phyloP scores from a whole-genome alignment of 148 eudicot species.

The Vaccinium myrtillus region DNA sequence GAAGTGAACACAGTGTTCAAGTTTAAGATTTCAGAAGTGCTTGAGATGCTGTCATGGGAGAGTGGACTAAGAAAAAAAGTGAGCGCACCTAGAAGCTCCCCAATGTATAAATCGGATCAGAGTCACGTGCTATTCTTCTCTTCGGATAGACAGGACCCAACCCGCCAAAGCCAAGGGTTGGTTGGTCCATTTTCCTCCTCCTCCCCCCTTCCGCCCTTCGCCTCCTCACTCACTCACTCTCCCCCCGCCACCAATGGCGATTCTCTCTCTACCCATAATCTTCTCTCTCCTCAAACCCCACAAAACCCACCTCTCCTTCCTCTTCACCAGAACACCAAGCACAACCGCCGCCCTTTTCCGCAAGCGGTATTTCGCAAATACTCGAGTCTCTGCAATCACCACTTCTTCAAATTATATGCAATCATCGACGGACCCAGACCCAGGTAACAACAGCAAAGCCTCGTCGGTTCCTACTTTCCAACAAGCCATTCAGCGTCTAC shows the following conservation, averaged over 20 bases:
- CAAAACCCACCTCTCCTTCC: constrained; percentile 40
- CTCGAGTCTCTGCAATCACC: constrained; percentile 19
- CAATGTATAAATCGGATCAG: too few species aligned
- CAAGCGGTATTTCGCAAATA: constrained; percentile 29
- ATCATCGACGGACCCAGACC: constrained; percentile 22
- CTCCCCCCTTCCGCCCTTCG: too few species aligned
- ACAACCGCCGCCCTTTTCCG: constrained; percentile 16
- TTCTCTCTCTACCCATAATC: constrained; percentile 60
- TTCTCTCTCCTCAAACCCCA: constrained; percentile 74
- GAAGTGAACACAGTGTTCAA: too few species aligned
- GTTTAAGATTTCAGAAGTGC: too few species aligned
- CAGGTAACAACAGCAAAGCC: constrained; percentile 25
- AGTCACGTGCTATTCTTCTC: neutral
- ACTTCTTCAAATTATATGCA: constrained; percentile 24
- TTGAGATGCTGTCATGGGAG: too few species aligned
- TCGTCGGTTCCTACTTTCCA: constrained; percentile 65
- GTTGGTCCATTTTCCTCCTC: neutral
- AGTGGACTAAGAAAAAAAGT: too few species aligned
- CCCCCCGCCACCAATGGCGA: constrained; percentile 48
- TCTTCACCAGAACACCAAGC: constrained; percentile 31
- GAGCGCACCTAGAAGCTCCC: too few species aligned
- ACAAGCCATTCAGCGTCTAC: constrained; percentile 96
- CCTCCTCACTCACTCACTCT: neutral
- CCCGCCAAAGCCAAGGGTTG: neutral
- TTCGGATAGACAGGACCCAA: neutral